Evolutionary conservation across 2,329 filamentous ascomycete genomes (phyloP).

Genomic region (Penicillium italicum): DNA sequence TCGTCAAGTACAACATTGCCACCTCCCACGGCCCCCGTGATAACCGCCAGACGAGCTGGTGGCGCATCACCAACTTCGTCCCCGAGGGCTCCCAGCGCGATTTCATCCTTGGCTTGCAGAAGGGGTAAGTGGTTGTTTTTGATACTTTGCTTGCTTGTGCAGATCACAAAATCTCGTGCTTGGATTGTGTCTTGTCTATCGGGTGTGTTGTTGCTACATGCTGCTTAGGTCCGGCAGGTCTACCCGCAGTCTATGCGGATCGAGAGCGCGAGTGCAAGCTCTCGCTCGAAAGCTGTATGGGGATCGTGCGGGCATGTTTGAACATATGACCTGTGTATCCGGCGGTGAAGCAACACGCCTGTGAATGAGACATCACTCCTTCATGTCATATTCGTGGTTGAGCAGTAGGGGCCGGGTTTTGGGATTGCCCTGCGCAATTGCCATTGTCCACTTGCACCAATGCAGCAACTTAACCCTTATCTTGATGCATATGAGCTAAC

Average conservation of each 20-base stretch:
- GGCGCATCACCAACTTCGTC: conserved; percentile 70
- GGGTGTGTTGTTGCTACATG: background rate
- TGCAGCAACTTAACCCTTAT: background rate
- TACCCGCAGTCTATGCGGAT: background rate
- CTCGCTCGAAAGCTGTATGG: background rate
- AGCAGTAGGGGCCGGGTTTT: too few relatives aligned
- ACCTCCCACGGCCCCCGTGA: conserved; percentile 64
- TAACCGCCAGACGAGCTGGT: conserved; percentile 79
- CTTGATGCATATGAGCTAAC: background rate
- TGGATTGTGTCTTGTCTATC: background rate
- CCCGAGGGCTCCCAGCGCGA: conserved; percentile 66
- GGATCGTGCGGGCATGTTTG: background rate
- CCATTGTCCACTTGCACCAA: background rate
- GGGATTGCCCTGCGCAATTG: background rate
- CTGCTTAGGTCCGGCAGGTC: background rate
- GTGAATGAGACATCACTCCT: background rate
- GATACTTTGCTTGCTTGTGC: background rate
- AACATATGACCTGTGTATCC: background rate
- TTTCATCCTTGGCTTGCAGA: conserved; percentile 67
- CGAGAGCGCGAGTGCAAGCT: background rate
- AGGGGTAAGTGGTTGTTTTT: conserved; percentile 66
- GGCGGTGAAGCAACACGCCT: background rate
- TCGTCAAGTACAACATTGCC: conserved; percentile 74
- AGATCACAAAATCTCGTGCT: background rate
- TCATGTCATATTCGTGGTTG: background rate